Evolutionary conservation across 164 flowering plant genomes (phyloP), one percentile per base, ranked within the genome.

Genomic region (Hamamelis virginiana): DNA sequence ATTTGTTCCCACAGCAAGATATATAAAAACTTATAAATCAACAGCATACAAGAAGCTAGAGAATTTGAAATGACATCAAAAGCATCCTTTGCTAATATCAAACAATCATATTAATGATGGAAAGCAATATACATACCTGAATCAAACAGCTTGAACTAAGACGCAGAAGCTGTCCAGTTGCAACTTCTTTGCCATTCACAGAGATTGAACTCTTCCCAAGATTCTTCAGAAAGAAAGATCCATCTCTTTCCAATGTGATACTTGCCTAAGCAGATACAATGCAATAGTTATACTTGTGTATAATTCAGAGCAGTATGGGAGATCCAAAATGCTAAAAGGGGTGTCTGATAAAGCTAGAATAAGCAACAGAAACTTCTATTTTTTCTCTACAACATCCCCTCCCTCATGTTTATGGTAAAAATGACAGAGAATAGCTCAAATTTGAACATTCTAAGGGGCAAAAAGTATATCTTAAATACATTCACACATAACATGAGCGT

Each of bases 121-220:
- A n/a, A 58, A 44, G 47, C 10, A n/a, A 22, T 57, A 51, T 90
- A 93, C 98, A 51, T 90, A 93, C 98, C 98, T 93, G 90, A 64
- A 93, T 82, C 81, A 93, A 80, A 80, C 85, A 76, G 73, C 83
- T 74, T 65, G 90, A 76, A 66, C 53, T 47, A 23, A 93, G 94
- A 69, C 25, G 50, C 21, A 70, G 23, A 62, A 64, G 58, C 60
- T 84, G 81, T 8, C 89, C 90, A 9, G 69, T 70, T 15, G 71
- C 69, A 59, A 91, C 77, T 62, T 88, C 92, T 75, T 77, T 88
- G 69, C 82, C 86, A 77, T 90, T 90, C 28, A 90, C 78, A 33
- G 67, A 78, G 28, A 93, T 77, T 27, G 77, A 52, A 77, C 59
- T 56, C 78, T 81, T 90, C 38, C 98, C 96, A 57, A 88, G 81